Conservation (phyloP, 2,329 filamentous ascomycete genomes). For the Tolypocladium endophyticum region DNA sequence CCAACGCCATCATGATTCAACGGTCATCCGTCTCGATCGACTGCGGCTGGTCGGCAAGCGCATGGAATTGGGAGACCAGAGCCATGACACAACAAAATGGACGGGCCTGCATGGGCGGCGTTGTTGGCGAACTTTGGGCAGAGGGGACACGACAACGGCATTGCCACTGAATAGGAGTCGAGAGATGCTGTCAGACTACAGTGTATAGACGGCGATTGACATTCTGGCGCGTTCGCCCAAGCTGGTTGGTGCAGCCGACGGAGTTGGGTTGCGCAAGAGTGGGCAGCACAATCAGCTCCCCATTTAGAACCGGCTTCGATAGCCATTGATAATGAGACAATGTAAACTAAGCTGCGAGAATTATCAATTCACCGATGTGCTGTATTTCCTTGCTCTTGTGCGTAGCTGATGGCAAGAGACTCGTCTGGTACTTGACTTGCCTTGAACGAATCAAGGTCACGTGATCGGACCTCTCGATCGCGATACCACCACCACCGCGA, state of each 20-base stretch:
- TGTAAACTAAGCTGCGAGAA: background rate
- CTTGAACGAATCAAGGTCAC: background rate
- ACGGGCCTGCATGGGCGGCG: constrained; percentile 18
- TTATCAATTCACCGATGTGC: too few relatives aligned
- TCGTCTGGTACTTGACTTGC: too few relatives aligned
- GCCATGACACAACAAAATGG: background rate
- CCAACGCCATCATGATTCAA: background rate
- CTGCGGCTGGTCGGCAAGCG: background rate
- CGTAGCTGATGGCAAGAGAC: too few relatives aligned
- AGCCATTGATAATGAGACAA: background rate
- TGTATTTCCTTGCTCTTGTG: background rate
- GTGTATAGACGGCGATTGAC: background rate
- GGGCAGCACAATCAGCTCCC: background rate
- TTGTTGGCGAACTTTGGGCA: constrained; percentile 13
- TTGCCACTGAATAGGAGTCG: background rate
- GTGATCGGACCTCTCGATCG: background rate
- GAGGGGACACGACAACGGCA: background rate
- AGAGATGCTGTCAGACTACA: background rate
- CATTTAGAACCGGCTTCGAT: background rate
- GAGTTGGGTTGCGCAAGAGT: background rate
- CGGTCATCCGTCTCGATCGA: background rate
- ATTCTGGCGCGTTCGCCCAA: background rate
- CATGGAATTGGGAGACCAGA: background rate
- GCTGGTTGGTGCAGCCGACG: background rate
- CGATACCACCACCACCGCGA: background rate